These are phyloP conservation scores for Leucaena leucocephala DNA, from an alignment of 306 rosid genomes.

Conservation along the genomic window DNA sequence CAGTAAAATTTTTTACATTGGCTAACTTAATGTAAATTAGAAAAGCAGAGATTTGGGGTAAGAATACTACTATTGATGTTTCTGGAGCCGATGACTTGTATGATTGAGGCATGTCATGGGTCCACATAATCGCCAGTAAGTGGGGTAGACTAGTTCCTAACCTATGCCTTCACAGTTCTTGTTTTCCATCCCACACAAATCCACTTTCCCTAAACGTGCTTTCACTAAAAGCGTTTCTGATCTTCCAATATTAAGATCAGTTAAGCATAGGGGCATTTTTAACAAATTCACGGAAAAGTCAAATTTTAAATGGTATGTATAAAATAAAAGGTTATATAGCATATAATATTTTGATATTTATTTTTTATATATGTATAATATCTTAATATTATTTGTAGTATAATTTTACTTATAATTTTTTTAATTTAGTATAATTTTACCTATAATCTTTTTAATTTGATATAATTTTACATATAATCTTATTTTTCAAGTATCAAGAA, in stretches of 20 bases:
- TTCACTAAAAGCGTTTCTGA: not conserved
- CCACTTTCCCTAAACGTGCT: slow-evolving; percentile 31
- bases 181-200: not conserved
- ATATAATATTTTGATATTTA: no score
- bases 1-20: no score
- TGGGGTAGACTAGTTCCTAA: not conserved
- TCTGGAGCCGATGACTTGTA: not conserved
- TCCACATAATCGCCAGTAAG: slow-evolving; percentile 28
- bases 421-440: no score
- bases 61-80: not conserved
- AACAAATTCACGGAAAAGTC: not conserved
- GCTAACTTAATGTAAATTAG: not conserved
- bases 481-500: no score
- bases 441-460: no score
- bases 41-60: not conserved
- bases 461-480: no score
- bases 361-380: no score
- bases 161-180: not conserved
- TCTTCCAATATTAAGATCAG: not conserved
- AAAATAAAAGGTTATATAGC: no score
- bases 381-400: no score
- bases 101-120: slow-evolving; percentile 12
- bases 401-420: no score
- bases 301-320: not conserved
- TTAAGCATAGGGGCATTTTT: not conserved